These are phyloP conservation scores for Ceriops zippeliana DNA, from an alignment of 345 rosid species.

Conservation along the genomic window DNA sequence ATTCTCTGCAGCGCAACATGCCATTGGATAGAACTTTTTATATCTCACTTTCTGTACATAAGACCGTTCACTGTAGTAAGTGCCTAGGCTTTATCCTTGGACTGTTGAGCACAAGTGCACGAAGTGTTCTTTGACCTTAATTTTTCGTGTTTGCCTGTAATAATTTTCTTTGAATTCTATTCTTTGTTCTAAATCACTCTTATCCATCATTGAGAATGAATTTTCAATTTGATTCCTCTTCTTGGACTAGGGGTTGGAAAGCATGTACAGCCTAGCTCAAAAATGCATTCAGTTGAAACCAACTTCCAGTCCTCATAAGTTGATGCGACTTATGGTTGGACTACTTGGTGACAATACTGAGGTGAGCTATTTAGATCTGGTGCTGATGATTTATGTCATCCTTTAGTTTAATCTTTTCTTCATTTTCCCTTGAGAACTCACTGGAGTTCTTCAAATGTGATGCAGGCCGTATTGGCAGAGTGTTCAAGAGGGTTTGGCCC, in stretches of 20 bases:
- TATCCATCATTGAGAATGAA: constrained; percentile 6
- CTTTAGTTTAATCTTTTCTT: neutral
- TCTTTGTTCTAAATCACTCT: neutral
- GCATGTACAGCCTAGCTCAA: constrained; percentile 80
- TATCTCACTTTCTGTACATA: constrained; percentile 74
- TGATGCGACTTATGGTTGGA: constrained; percentile 66
- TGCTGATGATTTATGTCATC: neutral
- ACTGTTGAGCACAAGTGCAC: too few relatives aligned
- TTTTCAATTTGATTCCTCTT: constrained; percentile 12
- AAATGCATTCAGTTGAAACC: constrained; percentile 80
- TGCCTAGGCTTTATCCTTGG: constrained; percentile 7
- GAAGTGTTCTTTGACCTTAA: neutral
- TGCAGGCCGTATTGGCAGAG: constrained; percentile 88
- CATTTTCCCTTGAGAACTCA: neutral
- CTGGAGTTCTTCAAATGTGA: constrained; percentile 15
- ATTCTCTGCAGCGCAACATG: constrained; percentile 55
- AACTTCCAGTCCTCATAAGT: constrained; percentile 53
- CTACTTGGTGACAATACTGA: constrained; percentile 87
- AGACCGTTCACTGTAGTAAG: constrained; percentile 83
- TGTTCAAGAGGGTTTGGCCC: constrained; percentile 92
- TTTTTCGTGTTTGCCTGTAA: neutral
- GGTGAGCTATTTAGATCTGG: constrained; percentile 40
- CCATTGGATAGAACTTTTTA: constrained; percentile 77
- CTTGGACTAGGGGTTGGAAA: constrained; percentile 71
- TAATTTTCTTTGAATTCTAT: constrained; percentile 5